phyloP scores from a whole-genome alignment of 2,329 filamentous ascomycete species.

The Monilinia aucupariae region DNA sequence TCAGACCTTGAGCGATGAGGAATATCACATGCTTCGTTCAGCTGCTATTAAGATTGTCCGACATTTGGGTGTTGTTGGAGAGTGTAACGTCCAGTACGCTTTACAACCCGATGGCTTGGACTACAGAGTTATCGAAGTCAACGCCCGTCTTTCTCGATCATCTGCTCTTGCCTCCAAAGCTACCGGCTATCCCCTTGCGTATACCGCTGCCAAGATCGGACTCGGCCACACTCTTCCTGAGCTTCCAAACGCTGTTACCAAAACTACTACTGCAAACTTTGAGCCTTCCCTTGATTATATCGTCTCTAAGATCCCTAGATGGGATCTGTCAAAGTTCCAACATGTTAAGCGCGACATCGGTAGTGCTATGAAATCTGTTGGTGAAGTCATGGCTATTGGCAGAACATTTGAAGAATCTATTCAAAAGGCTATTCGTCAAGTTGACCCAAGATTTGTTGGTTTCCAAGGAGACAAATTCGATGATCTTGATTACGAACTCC shows the following conservation, averaged over 20 bases:
- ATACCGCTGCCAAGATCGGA: constrained; percentile 97
- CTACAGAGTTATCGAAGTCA: constrained; percentile 98
- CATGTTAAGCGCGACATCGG: constrained; percentile 97
- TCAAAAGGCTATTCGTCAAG: constrained; percentile 96
- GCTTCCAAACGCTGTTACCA: constrained; percentile 94
- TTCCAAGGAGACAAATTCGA: constrained; percentile 96
- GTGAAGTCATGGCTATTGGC: constrained; percentile 98
- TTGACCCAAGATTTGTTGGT: constrained; percentile 85
- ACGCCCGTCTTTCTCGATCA: constrained; percentile 94
- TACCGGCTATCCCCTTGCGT: constrained; percentile 93
- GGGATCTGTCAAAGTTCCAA: constrained; percentile 98
- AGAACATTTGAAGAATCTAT: constrained; percentile 98
- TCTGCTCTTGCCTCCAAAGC: constrained; percentile 97
- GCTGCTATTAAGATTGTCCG: constrained; percentile 98
- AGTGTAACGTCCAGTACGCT: constrained; percentile 98
- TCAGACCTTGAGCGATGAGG: constrained; percentile 95
- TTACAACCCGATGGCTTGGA: constrained; percentile 94
- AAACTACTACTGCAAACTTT: constrained; percentile 98
- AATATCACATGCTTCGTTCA: constrained; percentile 98
- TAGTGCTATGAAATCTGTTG: constrained; percentile 97
- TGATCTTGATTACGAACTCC: constrained; percentile 80
- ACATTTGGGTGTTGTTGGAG: constrained; percentile 92
- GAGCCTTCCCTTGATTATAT: constrained; percentile 97
- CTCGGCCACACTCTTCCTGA: constrained; percentile 92
- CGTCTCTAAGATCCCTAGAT: constrained; percentile 96